phyloP scores from a whole-genome alignment of 352 stramenopile species.

The Globisporangium camurandrum region DNA sequence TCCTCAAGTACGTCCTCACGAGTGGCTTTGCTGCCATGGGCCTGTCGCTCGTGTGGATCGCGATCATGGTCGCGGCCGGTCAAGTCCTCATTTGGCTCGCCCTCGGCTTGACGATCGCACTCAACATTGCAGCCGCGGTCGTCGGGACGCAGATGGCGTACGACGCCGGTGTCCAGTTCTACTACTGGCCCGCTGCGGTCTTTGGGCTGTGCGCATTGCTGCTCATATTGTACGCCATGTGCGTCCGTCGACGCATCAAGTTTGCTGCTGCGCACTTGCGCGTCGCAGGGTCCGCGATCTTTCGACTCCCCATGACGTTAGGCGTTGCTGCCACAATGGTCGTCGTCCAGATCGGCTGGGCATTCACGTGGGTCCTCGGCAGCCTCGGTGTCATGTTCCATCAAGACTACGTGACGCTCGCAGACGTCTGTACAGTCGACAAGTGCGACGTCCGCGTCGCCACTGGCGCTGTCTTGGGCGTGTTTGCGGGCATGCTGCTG shows the following conservation, averaged over 20 bases:
- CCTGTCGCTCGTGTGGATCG: conserved; percentile 24
- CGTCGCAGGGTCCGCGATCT: conserved; percentile 82
- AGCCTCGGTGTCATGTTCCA: conserved; percentile 80
- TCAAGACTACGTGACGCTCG: conserved; percentile 56
- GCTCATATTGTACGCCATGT: conserved; percentile 50
- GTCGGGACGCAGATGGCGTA: conserved; percentile 67
- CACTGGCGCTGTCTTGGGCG: conserved; percentile 42
- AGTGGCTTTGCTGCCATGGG: conserved; percentile 47
- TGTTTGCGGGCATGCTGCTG: conserved; percentile 86
- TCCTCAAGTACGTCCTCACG: conserved; percentile 46
- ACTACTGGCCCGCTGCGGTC: conserved; percentile 60
- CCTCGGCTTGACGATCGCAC: conserved; percentile 36
- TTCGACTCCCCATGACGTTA: conserved; percentile 79
- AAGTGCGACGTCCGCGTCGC: conserved; percentile 43
- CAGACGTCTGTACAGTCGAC: conserved; percentile 30
- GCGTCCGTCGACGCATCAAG: conserved; percentile 81
- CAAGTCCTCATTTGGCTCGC: conserved; percentile 33
- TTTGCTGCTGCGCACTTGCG: conserved; percentile 90
- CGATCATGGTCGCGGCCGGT: background rate
- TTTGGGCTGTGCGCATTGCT: conserved; percentile 48
- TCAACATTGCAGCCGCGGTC: conserved; percentile 44
- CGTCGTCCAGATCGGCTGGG: conserved; percentile 83
- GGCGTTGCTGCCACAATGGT: conserved; percentile 77
- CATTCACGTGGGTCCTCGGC: conserved; percentile 77
- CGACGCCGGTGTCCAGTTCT: conserved; percentile 40